phyloP scores from a whole-genome alignment of 257 asterid species.

The Buddleja alternifolia region DNA sequence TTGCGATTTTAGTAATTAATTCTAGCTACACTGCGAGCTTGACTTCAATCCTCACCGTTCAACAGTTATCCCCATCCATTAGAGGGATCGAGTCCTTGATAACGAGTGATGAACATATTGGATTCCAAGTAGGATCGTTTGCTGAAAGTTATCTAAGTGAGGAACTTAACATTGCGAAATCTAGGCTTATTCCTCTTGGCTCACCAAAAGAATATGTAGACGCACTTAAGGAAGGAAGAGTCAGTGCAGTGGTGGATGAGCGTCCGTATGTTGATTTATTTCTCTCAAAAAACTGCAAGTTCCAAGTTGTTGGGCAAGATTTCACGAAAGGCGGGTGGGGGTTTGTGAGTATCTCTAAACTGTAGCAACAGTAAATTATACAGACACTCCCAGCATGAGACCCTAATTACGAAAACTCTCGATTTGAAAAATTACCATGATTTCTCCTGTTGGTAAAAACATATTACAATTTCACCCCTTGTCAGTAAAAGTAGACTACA shows the following conservation, averaged over 20 bases:
- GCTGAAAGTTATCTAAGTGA: constrained; percentile 51
- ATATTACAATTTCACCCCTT: too few relatives aligned
- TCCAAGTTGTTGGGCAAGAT: constrained; percentile 59
- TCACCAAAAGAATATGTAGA: constrained; percentile 57
- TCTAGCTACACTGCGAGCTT: constrained; percentile 73
- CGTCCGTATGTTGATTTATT: constrained; percentile 65
- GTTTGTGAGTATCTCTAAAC: constrained; percentile 49
- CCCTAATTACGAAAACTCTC: too few relatives aligned
- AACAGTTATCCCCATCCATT: constrained; percentile 57
- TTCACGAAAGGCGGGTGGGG: constrained; percentile 73
- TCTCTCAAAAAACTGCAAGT: constrained; percentile 53
- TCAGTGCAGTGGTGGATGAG: constrained; percentile 59
- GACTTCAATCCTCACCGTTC: constrained; percentile 75
- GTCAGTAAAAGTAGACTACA: too few relatives aligned
- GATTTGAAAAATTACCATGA: too few relatives aligned
- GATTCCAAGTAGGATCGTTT: constrained; percentile 63
- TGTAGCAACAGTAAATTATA: too few relatives aligned
- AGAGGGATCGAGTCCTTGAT: constrained; percentile 58
- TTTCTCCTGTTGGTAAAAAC: too few relatives aligned
- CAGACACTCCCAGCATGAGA: too few relatives aligned
- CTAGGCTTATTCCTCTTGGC: constrained; percentile 59
- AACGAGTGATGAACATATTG: constrained; percentile 47
- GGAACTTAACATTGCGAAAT: constrained; percentile 53
- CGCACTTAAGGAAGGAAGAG: constrained; percentile 61
- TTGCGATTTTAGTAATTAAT: constrained; percentile 57